Percentiles rank a stretch among this genome's conserved stretches.
Evolutionary conservation across 2,329 filamentous ascomycete genomes (phyloP).

Genomic region (Dendrostoma leiphaemia): DNA sequence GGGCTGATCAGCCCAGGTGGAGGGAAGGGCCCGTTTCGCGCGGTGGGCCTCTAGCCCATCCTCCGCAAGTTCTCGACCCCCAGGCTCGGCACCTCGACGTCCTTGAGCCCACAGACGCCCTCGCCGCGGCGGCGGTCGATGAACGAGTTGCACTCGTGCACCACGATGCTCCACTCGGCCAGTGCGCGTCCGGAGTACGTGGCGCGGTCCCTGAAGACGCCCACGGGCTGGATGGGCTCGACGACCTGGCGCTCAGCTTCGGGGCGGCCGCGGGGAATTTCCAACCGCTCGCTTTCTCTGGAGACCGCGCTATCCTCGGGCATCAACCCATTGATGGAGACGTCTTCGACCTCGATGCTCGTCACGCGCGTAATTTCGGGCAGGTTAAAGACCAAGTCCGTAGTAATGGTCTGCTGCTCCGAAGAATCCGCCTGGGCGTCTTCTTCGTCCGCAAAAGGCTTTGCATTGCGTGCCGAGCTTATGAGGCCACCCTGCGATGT

Average conservation of each 20-base stretch:
- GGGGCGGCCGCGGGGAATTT: slow-evolving; percentile 6
- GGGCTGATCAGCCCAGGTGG: neutral
- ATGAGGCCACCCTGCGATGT: slow-evolving; percentile 44
- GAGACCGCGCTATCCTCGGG: neutral
- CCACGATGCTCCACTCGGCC: slow-evolving; percentile 74
- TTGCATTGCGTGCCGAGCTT: slow-evolving; percentile 50
- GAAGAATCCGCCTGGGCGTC: slow-evolving; percentile 22
- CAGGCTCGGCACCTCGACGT: slow-evolving; percentile 68
- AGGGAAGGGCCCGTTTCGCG: neutral
- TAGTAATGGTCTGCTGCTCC: slow-evolving; percentile 14
- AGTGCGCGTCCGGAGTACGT: slow-evolving; percentile 71
- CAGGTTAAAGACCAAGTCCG: slow-evolving; percentile 18
- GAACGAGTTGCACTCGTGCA: slow-evolving; percentile 79
- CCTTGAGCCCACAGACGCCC: slow-evolving; percentile 62
- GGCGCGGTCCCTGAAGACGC: slow-evolving; percentile 43
- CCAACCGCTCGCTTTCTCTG: neutral
- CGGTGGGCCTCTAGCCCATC: slow-evolving; percentile 14
- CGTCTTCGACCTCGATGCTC: slow-evolving; percentile 16
- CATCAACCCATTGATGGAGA: slow-evolving; percentile 16
- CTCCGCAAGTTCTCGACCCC: slow-evolving; percentile 60
- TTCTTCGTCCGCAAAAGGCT: slow-evolving; percentile 18
- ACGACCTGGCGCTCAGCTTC: slow-evolving; percentile 31
- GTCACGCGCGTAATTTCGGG: slow-evolving; percentile 22
- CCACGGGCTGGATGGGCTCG: slow-evolving; percentile 45
- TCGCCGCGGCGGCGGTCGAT: slow-evolving; percentile 73